phyloP scores from a whole-genome alignment of 192 early-diverging fungal genomes.

The Backusella morwellensis region DNA sequence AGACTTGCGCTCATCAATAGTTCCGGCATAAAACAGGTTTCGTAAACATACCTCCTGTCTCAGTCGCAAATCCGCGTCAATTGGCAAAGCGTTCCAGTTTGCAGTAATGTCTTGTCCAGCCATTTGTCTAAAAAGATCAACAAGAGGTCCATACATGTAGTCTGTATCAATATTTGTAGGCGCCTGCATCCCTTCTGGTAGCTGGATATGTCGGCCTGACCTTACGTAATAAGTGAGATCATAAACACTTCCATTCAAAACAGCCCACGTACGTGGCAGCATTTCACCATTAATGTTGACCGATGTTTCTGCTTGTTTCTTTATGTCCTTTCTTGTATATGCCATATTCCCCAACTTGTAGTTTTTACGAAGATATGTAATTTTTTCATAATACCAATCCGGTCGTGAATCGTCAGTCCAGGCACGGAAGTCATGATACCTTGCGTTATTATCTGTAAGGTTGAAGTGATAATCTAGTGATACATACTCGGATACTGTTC shows the following conservation, averaged over 20 bases:
- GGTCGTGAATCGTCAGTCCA: conserved; percentile 58
- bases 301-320: conserved; percentile 44
- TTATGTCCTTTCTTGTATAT: conserved; percentile 53
- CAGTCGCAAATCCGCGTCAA: conserved; percentile 40
- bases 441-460: conserved; percentile 45
- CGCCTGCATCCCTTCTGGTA: conserved; percentile 37
- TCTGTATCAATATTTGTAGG: conserved; percentile 41
- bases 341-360: conserved; percentile 70
- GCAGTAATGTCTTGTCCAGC: conserved; percentile 64
- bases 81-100: conserved; percentile 56
- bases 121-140: conserved; percentile 62
- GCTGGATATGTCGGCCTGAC: conserved; percentile 41
- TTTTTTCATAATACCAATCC: conserved; percentile 68
- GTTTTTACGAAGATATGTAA: conserved; percentile 56
- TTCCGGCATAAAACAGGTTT: conserved; percentile 85
- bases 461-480: conserved; percentile 51
- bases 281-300: conserved; percentile 31
- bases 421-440: conserved; percentile 73
- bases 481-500: conserved; percentile 42
- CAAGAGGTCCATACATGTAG: conserved; percentile 60
- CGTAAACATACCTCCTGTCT: conserved; percentile 73
- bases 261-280: conserved; percentile 50
- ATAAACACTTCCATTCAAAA: conserved; percentile 69
- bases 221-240: conserved; percentile 71
- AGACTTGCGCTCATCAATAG: conserved; percentile 81